A percentile compares a stretch with the other conserved stretches of the same genome.
Conservation (phyloP, 2,329 filamentous ascomycete species). For the Fusarium redolens region DNA sequence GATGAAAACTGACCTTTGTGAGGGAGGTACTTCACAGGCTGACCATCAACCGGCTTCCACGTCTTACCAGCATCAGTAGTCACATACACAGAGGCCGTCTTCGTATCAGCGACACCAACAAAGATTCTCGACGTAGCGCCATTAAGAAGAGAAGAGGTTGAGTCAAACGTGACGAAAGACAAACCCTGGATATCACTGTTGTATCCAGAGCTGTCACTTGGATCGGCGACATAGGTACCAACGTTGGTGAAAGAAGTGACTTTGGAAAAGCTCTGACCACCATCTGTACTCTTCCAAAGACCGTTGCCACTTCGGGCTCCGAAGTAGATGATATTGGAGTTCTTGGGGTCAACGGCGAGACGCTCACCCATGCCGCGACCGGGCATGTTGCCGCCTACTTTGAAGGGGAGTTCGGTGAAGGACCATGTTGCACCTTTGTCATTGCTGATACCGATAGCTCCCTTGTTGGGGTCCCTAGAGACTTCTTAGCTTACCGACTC, state of each 20-base stretch:
- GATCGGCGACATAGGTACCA: constrained; percentile 60
- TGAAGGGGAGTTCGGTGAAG: constrained; percentile 64
- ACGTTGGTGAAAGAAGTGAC: constrained; percentile 63
- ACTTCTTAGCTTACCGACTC: accelerated
- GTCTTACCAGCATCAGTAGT: constrained; percentile 64
- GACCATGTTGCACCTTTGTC: constrained; percentile 66
- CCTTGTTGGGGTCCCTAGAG: constrained; percentile 62
- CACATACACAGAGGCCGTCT: constrained; percentile 64
- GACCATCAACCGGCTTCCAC: constrained; percentile 62
- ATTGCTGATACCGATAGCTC: constrained; percentile 64
- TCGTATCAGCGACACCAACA: constrained; percentile 65
- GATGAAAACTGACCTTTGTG: constrained; percentile 65
- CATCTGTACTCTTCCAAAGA: constrained; percentile 68
- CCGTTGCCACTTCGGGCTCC: constrained; percentile 69
- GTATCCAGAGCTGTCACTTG: constrained; percentile 57
- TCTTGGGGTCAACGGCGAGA: constrained; percentile 67
- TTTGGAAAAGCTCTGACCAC: constrained; percentile 64
- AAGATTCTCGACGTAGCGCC: constrained; percentile 67
- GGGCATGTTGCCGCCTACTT: constrained; percentile 72
- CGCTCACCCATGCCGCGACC: constrained; percentile 69
- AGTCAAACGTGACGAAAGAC: constrained; percentile 66
- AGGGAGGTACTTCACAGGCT: constrained; percentile 63
- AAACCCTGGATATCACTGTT: constrained; percentile 60
- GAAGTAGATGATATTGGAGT: constrained; percentile 67
- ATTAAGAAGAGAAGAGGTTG: constrained; percentile 57